Base-by-base conservation (phyloP, 2,329 filamentous ascomycete species). In the Botryosphaeria dothidea region DNA sequence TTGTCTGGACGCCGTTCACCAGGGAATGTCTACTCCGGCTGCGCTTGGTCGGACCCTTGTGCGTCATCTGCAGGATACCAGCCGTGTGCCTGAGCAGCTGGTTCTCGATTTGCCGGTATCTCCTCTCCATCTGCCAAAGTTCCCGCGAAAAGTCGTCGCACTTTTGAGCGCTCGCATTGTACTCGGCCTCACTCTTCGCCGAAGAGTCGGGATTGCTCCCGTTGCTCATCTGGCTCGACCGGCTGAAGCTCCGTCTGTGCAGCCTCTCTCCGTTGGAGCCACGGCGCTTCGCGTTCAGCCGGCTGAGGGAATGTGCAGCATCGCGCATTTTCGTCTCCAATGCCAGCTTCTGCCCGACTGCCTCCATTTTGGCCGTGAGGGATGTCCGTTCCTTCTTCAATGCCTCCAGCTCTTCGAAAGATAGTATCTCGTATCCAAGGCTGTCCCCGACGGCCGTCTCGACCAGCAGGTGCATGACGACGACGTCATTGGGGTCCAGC, bases 301-400 rank as follows among this genome's bases (percentile, higher is more conserved):
- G 89, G 66, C 90, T 89, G 78, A 99, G 89, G 45, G 93, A 96
- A 68, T 90, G 86, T 11, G 95, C 92, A 0, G 95, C 95, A 83
- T 98, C 94, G 71, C 93, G 91, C 71, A 97, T 92, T 81, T 98
- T 99, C 63, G 89, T 91, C 77, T 99, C 95, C 51, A 98, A 88
- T 34, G 89, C 88, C 41, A 99, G 84, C 78, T 94, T 97, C 66
- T 92, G 87, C 69, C 90, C 88, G 21, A 92, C 89, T 41, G 92
- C 89, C 67, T 94, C 91, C 69, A 97, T 89, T n/a, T 92, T 90
- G 73, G 89, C 86, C 27, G 85, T 84, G 57, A 98, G 79, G 38
- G 87, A 82, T 66, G 88, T 86, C 68, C 89, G 86, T 81, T 97
- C 92, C 76, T 93, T 96, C 83, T 98, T 99, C 71, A 98, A 80